phyloP scores from a whole-genome alignment of 2,329 filamentous ascomycete species.

The Microdochium bolleyi region DNA sequence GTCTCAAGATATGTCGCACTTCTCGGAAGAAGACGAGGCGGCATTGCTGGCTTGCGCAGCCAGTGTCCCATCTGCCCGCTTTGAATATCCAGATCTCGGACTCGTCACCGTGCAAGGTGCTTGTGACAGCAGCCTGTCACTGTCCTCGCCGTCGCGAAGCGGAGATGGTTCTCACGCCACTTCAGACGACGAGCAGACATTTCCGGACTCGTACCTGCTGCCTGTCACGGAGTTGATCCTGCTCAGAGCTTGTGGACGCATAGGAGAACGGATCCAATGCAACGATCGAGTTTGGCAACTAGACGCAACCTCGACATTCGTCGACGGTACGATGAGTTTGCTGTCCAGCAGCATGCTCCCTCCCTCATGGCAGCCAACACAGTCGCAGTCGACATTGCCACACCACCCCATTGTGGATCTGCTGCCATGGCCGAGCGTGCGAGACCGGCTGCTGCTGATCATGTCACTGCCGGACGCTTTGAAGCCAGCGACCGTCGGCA shows the following conservation, averaged over 20 bases:
- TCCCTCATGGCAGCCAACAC: constrained; percentile 39
- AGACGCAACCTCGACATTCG: constrained; percentile 37
- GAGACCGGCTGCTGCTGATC: constrained; percentile 44
- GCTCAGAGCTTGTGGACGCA: constrained; percentile 35
- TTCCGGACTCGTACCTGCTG: constrained; percentile 39
- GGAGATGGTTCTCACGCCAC: constrained; percentile 5
- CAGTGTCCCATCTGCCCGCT: constrained; percentile 3
- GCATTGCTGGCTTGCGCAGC: background rate
- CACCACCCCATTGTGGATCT: constrained; percentile 52
- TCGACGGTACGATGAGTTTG: constrained; percentile 12
- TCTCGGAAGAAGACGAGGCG: background rate
- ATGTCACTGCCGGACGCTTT: constrained; percentile 37
- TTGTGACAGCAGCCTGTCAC: background rate
- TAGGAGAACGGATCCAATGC: constrained; percentile 37
- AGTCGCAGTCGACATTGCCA: constrained; percentile 36
- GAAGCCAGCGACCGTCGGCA: constrained; percentile 36
- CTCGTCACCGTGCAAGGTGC: background rate
- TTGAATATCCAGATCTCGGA: background rate
- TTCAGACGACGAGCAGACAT: constrained; percentile 6
- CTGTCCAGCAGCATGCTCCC: constrained; percentile 30
- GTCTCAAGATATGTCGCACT: background rate
- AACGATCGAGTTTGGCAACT: constrained; percentile 35
- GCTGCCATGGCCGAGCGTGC: constrained; percentile 46
- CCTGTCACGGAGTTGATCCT: constrained; percentile 40
- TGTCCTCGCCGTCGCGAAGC: constrained; percentile 1